phyloP scores from a whole-genome alignment of 306 rosid genomes.

The Acmispon strigosus region DNA sequence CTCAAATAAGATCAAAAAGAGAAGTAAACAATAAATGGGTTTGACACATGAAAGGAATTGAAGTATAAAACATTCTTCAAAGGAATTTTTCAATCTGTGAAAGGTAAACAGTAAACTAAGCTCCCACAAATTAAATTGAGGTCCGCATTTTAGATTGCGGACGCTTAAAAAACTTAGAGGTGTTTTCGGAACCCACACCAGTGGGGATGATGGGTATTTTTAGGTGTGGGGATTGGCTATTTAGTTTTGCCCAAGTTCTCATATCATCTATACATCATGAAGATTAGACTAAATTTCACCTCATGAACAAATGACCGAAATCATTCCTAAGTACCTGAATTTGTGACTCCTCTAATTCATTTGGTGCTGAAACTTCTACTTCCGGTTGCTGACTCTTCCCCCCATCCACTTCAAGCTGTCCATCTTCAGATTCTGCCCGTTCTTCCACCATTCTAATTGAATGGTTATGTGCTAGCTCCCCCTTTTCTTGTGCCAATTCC shows the following conservation, averaged over 20 bases:
- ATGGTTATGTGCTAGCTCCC: too few relatives aligned
- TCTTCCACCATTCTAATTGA: too few relatives aligned
- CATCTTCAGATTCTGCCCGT: neutral
- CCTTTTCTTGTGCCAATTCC: neutral
- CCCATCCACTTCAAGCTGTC: neutral
- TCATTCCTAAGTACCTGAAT: constrained; percentile 14
- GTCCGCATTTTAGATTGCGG: too few relatives aligned
- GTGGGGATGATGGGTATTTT: too few relatives aligned
- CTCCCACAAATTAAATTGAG: too few relatives aligned
- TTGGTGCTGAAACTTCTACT: neutral
- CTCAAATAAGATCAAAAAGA: neutral
- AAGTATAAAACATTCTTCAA: neutral
- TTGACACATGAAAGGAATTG: neutral
- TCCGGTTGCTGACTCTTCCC: neutral
- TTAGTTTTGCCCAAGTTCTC: too few relatives aligned
- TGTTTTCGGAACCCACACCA: too few relatives aligned
- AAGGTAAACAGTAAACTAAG: too few relatives aligned
- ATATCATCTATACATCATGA: too few relatives aligned
- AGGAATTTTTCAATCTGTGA: neutral
- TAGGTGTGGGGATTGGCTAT: too few relatives aligned
- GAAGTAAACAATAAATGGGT: neutral
- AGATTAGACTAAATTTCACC: neutral
- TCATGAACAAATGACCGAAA: neutral
- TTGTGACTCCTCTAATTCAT: neutral
- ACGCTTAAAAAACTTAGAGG: too few relatives aligned